These are phyloP conservation scores for Volvariella surrecta DNA, from an alignment of 1,284 basidiomycete species.

Conservation along the genomic window DNA sequence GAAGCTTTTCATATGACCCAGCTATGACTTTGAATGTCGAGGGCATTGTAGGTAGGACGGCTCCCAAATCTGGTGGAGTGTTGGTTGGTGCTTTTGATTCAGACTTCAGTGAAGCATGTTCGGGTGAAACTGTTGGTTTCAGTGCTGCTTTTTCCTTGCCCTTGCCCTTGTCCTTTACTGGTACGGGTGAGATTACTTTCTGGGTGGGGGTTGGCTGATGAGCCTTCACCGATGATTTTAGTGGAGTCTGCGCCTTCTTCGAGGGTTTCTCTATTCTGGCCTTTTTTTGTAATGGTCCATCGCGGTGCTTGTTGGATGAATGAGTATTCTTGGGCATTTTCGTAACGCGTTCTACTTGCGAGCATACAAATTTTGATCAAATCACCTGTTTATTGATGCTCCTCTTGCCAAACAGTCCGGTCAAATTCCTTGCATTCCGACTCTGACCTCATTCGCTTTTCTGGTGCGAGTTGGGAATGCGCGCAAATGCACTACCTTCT, in stretches of 20 bases:
- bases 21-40: conserved; percentile 78
- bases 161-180: conserved; percentile 20
- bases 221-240: not conserved
- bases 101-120: not conserved
- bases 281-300: conserved; percentile 7
- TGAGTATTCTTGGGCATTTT: conserved; percentile 1
- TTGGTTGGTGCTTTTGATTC: conserved; percentile 11
- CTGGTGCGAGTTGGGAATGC: too few species aligned
- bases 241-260: not conserved
- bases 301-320: not conserved
- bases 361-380: too few species aligned
- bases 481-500: too few species aligned
- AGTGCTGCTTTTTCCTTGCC: conserved; percentile 18
- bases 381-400: too few species aligned
- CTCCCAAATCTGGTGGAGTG: not conserved
- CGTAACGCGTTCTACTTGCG: not conserved
- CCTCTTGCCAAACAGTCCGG: too few species aligned
- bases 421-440: too few species aligned
- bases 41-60: conserved; percentile 22
- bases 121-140: too few species aligned
- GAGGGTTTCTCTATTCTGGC: conserved; percentile 1
- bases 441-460: too few species aligned
- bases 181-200: not conserved
- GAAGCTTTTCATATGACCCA: conserved; percentile 92
- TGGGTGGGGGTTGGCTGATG: not conserved